phyloP scores from a whole-genome alignment of 805 yeast species.

The Clavispora carvajalis region DNA sequence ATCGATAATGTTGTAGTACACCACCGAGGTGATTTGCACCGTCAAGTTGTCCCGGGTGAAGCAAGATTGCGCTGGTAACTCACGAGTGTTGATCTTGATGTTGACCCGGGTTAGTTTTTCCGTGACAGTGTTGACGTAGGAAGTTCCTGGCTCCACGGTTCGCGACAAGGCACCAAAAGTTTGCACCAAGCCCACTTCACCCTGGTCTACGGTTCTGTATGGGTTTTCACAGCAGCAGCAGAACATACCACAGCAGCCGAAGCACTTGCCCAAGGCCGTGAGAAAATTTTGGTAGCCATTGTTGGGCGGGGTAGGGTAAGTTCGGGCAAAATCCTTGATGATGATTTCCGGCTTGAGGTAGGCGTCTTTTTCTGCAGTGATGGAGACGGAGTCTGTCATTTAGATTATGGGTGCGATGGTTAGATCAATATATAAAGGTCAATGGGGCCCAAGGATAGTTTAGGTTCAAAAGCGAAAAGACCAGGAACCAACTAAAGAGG shows the following conservation, averaged over 20 bases:
- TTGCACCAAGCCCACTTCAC: conserved; percentile 64
- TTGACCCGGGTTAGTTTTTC: conserved; percentile 49
- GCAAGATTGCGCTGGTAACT: conserved; percentile 63
- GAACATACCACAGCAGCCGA: conserved; percentile 51
- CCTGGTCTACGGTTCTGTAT: conserved; percentile 55
- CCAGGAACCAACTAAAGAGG: no score
- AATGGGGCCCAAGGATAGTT: no score
- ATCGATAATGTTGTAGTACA: conserved; percentile 60
- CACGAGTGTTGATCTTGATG: conserved; percentile 54
- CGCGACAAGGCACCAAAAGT: conserved; percentile 61
- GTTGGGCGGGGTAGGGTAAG: conserved; percentile 34
- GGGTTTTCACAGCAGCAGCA: conserved; percentile 60
- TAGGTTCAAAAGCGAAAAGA: no score
- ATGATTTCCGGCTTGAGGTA: conserved; percentile 36
- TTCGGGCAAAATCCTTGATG: conserved; percentile 35
- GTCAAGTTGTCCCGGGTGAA: conserved; percentile 68
- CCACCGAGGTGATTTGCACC: conserved; percentile 57
- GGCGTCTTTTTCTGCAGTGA: conserved; percentile 2
- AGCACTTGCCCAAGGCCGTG: conserved; percentile 35
- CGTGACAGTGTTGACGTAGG: conserved; percentile 59
- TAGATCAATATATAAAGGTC: no score
- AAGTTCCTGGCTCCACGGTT: conserved; percentile 65
- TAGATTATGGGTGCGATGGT: no score
- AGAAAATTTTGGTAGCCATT: conserved; percentile 40
- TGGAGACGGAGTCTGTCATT: neutral